Percentiles rank a stretch among this genome's conserved stretches.
Evolutionary conservation across 768 basidiomycete species (phyloP).

Genomic region (Tylopilus intermedius): DNA sequence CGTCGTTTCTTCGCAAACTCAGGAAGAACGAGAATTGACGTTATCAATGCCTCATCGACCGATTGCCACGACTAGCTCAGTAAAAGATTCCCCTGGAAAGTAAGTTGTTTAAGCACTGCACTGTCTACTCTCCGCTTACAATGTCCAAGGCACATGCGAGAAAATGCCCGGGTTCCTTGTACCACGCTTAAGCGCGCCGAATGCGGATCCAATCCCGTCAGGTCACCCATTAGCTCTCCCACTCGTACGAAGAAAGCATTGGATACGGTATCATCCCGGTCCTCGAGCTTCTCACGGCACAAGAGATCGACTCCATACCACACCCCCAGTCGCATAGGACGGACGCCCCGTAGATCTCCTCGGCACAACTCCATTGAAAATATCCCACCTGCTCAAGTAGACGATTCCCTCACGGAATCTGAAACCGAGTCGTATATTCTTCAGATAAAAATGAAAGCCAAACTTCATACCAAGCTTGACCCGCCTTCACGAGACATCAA

Average conservation of each 20-base stretch:
- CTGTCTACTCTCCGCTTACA: slow-evolving; percentile 8
- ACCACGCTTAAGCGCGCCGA: background rate
- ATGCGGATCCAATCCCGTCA: slow-evolving; percentile 3
- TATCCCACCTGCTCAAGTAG: slow-evolving; percentile 5
- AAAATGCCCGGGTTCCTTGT: background rate
- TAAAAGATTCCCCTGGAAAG: slow-evolving; percentile 7
- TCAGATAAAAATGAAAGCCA: slow-evolving; percentile 6
- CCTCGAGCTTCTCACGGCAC: background rate
- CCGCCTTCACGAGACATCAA: background rate
- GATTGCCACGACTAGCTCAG: background rate
- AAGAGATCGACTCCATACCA: background rate
- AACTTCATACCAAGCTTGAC: background rate
- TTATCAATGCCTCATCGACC: slow-evolving; percentile 6
- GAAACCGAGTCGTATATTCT: slow-evolving; percentile 24
- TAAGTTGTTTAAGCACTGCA: slow-evolving; percentile 5
- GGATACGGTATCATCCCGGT: background rate
- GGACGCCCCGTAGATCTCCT: background rate
- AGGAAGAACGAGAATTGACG: slow-evolving; percentile 28
- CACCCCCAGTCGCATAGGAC: slow-evolving; percentile 4
- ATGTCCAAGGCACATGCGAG: background rate
- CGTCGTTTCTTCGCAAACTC: slow-evolving; percentile 32
- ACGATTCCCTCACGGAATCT: slow-evolving; percentile 30
- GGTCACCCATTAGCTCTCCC: slow-evolving; percentile 1
- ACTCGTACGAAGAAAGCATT: background rate
- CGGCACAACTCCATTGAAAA: slow-evolving; percentile 7